A percentile compares a stretch with the other conserved stretches of the same genome.
phyloP scores from a whole-genome alignment of 352 stramenopile genomes.

The Phytophthora pini region DNA sequence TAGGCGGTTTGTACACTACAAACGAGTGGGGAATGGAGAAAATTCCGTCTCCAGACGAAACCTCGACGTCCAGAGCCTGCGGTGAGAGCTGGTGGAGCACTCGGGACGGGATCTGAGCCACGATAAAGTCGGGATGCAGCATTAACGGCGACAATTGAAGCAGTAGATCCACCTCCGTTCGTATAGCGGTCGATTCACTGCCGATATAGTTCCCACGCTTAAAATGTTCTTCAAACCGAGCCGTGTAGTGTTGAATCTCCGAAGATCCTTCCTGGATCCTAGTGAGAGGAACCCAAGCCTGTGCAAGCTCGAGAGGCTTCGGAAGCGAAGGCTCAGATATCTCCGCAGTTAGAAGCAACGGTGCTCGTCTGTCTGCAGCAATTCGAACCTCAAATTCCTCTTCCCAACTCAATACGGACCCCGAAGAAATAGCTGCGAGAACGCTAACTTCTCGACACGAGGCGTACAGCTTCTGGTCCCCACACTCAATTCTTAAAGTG shows the following conservation, averaged over 20 bases:
- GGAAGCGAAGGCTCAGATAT: slow-evolving; percentile 42
- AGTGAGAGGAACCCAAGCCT: slow-evolving; percentile 42
- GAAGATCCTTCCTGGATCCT: slow-evolving; percentile 47
- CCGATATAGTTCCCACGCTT: slow-evolving; percentile 35
- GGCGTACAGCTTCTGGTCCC: slow-evolving; percentile 45
- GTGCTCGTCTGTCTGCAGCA: slow-evolving; percentile 24
- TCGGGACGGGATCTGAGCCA: slow-evolving; percentile 35
- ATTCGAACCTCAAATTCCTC: slow-evolving; percentile 75
- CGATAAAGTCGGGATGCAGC: slow-evolving; percentile 47
- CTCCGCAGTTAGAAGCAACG: slow-evolving; percentile 57
- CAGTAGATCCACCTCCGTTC: slow-evolving; percentile 62
- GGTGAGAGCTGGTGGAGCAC: slow-evolving; percentile 30
- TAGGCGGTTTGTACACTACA: slow-evolving; percentile 54
- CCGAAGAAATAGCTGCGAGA: slow-evolving; percentile 34
- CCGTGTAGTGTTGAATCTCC: slow-evolving; percentile 28
- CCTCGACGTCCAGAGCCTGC: slow-evolving; percentile 57
- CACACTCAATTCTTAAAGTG: slow-evolving; percentile 56
- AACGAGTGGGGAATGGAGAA: slow-evolving; percentile 53
- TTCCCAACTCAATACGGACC: slow-evolving; percentile 57
- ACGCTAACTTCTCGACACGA: slow-evolving; percentile 58
- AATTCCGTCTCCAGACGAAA: slow-evolving; percentile 68
- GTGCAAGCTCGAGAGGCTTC: slow-evolving; percentile 53
- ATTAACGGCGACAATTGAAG: slow-evolving; percentile 68
- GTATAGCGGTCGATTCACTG: slow-evolving; percentile 1
- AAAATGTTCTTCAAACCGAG: slow-evolving; percentile 62